Base-by-base conservation (phyloP, 2,329 filamentous ascomycete genomes). In the Mollisia scopiformis region DNA sequence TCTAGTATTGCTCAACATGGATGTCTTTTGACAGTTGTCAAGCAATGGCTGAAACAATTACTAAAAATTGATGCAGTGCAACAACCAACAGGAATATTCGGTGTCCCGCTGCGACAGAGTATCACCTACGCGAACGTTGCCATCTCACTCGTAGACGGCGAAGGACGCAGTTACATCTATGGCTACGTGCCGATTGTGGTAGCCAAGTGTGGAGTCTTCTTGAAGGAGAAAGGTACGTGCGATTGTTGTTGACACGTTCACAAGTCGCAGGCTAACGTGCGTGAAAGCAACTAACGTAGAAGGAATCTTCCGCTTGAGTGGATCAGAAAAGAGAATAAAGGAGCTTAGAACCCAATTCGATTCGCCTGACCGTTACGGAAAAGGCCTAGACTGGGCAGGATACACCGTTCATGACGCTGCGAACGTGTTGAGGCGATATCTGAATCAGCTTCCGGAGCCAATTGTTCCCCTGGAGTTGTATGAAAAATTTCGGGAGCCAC, bases 351-450 rank as follows among this genome's bases (percentile, higher is more conserved):
- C 84, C 28, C 85, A 92, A 2, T 99, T 99, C 76, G 92, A 98
- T 76, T 96, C 94, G 0, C 95, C 95, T 41, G 92, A 96, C 71
- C 86, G 93, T 70, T 99, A 97, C 75, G 95, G 95, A 57, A 99
- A 99, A 77, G 95, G 95, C 16, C 83, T 99, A 27, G 91, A 97
- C 70, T 99, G 95, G 95, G 90, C 92, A 50, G 95, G 95, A 50
- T 99, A 97, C 75, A 99, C 95, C 0, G 95, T 99, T 43, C 95
- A 99, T 76, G 95, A 99, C 82, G 95, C 95, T 27, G 93, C 95
- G 71, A 99, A 98, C 73, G 94, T 99, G 63, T 84, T 99, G 47
- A 89, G 95, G 64, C 88, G 95, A 69, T 99, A 99, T 75, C 87
- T 99, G 64, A 98, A 98, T 76, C 92, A 97, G 73, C 84, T 99